Evolutionary conservation across 1,284 basidiomycete genomes (phyloP).

Genomic region (Prillingera fragicola): DNA sequence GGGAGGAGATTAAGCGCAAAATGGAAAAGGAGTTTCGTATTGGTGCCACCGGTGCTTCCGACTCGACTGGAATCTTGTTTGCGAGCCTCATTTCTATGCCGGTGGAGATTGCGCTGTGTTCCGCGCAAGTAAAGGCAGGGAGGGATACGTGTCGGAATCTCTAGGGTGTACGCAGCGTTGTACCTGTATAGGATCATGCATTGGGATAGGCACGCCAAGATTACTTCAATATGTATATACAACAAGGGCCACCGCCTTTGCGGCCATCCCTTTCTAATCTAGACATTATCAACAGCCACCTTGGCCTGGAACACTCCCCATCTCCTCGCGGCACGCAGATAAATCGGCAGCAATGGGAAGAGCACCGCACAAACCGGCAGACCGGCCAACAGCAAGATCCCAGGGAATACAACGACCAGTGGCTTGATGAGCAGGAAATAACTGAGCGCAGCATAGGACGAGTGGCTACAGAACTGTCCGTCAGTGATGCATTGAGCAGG

Average conservation of each 20-base stretch:
- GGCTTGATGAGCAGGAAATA: constrained; percentile 48
- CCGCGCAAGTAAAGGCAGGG: constrained; percentile 64
- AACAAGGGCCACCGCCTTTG: no score
- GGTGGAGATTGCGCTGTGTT: constrained; percentile 73
- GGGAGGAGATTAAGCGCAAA: constrained; percentile 26
- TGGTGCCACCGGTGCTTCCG: constrained; percentile 64
- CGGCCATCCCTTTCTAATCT: no score
- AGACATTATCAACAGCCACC: constrained; percentile 41
- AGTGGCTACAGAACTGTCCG: constrained; percentile 37
- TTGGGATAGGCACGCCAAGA: no score
- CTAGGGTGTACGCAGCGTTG: no score
- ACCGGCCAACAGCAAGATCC: constrained; percentile 34
- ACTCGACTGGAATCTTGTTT: constrained; percentile 61
- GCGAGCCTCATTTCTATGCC: constrained; percentile 76
- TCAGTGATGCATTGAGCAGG: constrained; percentile 1
- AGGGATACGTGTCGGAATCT: constrained; percentile 66
- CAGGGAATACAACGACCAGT: constrained; percentile 39
- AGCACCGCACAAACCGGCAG: constrained; percentile 31
- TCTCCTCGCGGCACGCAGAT: constrained; percentile 29
- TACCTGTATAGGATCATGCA: no score
- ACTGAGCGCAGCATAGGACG: constrained; percentile 44
- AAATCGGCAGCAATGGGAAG: constrained; percentile 35
- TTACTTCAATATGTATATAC: no score
- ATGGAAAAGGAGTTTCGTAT: constrained; percentile 79
- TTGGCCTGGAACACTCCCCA: constrained; percentile 45